Evolutionary conservation across 2,329 filamentous ascomycete genomes (phyloP), one percentile per base, ranked within the genome.

Genomic region (Penicillium brasilianum): DNA sequence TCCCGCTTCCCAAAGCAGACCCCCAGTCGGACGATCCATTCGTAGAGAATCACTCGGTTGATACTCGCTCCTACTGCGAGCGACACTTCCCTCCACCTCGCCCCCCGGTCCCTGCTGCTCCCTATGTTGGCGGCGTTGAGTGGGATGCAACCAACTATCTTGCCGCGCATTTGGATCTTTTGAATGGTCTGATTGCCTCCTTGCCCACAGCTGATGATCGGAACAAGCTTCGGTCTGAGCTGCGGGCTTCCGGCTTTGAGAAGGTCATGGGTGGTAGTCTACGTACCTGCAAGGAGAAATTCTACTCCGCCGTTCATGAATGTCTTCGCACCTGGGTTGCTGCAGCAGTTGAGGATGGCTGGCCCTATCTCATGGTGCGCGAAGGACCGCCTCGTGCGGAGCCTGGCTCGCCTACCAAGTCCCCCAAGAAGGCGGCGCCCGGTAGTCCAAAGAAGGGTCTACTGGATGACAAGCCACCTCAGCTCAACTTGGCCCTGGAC

Each of bases 101-200:
- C 0, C 91, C 93, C 3, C 95, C 95, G 0, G 93, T 98, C 0
- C 92, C 94, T 28, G 94, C 95, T 16, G 94, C 94, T 5, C 94
- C 94, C 0, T 98, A 98, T 73, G 93, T 98, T 44, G 95, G 95
- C 52, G 94, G 95, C 57, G 95, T 98, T 10, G 95, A 99, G 78
- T 98, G 95, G 95, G 95, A 98, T 74, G 95, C 95, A 2, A 98
- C 95, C 10, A 97, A 97, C 77, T 98, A 98, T 75, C 84, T 98
- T 11, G 92, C 94, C 18, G 91, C 91, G 0, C 94, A 99, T 72
- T 84, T 99, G 10, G 95, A 98, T 72, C 87, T 99, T 11, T 80
- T 98, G 70, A 99, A 98, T 72, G 94, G 92, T 32, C 87, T 98
- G 59, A 80, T 98, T 59, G 92, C 94, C 0, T 94, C 90, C 60